A percentile compares a stretch with the other conserved stretches of the same genome.
Conservation (phyloP, 768 basidiomycete species). For the Collybia sp. region DNA sequence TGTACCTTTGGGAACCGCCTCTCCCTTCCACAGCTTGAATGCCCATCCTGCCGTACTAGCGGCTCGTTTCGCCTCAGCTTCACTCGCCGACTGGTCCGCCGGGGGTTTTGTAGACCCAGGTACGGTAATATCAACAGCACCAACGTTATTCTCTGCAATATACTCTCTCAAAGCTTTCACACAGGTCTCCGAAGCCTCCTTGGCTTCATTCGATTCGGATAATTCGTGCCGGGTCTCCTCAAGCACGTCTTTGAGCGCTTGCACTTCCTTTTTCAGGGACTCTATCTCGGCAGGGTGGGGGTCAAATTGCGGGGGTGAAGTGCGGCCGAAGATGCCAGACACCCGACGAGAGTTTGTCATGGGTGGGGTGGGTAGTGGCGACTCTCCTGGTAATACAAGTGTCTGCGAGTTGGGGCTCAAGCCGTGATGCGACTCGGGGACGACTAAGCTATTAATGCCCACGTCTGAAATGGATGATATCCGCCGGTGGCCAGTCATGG, state of each 20-base stretch:
- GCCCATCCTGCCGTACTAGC: slow-evolving; percentile 46
- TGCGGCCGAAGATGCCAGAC: slow-evolving; percentile 51
- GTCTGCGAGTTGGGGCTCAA: slow-evolving; percentile 30
- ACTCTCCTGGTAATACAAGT: slow-evolving; percentile 27
- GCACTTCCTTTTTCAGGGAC: slow-evolving; percentile 55
- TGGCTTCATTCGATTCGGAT: slow-evolving; percentile 74
- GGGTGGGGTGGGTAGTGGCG: slow-evolving; percentile 15
- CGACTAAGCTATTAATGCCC: slow-evolving; percentile 21
- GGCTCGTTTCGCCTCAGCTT: slow-evolving; percentile 24
- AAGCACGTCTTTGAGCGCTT: slow-evolving; percentile 50
- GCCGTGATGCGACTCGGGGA: slow-evolving; percentile 12
- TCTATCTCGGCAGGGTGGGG: slow-evolving; percentile 43
- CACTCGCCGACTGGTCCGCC: slow-evolving; percentile 32
- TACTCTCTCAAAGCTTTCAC: slow-evolving; percentile 79
- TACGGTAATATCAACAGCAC: slow-evolving; percentile 20
- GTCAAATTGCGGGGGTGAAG: slow-evolving; percentile 38
- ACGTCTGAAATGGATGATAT: slow-evolving; percentile 74
- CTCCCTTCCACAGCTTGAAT: slow-evolving; percentile 65
- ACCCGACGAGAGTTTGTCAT: slow-evolving; percentile 29
- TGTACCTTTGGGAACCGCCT: slow-evolving; percentile 20
- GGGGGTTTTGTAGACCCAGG: slow-evolving; percentile 31
- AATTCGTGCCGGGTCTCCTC: slow-evolving; percentile 65
- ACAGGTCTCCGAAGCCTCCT: slow-evolving; percentile 84
- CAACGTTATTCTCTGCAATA: slow-evolving; percentile 71
- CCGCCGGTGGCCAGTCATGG: slow-evolving; percentile 66